Evolutionary conservation across 495 filamentous ascomycete genomes (phyloP).

Genomic region (Hypoxylon lienhwacheense): DNA sequence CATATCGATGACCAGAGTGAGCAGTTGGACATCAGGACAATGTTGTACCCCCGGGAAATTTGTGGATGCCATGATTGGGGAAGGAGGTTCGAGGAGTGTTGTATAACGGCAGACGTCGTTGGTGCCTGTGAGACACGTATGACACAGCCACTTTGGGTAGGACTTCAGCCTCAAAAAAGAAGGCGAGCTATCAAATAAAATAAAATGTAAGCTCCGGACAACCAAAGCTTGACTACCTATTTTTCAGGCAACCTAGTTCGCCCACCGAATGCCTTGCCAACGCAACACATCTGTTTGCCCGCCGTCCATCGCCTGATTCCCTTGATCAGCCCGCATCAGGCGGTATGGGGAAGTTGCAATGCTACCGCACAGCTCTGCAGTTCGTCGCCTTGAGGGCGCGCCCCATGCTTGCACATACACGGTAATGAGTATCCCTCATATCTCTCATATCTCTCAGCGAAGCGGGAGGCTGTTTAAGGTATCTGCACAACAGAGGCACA

Average conservation of each 20-base stretch:
- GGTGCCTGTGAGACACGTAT: slow-evolving; percentile 32
- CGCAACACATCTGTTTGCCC: slow-evolving; percentile 24
- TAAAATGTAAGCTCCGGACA: not conserved
- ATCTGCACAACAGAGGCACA: slow-evolving; percentile 19
- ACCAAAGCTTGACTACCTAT: slow-evolving; percentile 8
- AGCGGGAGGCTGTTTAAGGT: slow-evolving; percentile 29
- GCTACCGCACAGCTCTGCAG: slow-evolving; percentile 2
- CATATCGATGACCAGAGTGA: slow-evolving; percentile 4
- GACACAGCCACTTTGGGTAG: slow-evolving; percentile 32
- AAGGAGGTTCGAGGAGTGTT: slow-evolving; percentile 7
- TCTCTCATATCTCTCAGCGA: slow-evolving; percentile 2
- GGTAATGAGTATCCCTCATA: not conserved
- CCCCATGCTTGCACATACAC: slow-evolving; percentile 12
- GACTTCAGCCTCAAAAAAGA: slow-evolving; percentile 31
- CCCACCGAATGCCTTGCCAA: slow-evolving; percentile 32
- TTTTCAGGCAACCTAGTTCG: slow-evolving; percentile 24
- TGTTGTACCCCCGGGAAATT: slow-evolving; percentile 15
- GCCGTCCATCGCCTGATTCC: slow-evolving; percentile 17
- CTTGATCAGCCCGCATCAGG: slow-evolving; percentile 19
- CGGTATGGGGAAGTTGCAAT: not conserved
- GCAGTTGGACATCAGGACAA: slow-evolving; percentile 17
- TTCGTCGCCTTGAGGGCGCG: slow-evolving; percentile 17
- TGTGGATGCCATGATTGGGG: slow-evolving; percentile 7
- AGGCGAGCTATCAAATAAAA: slow-evolving; percentile 16
- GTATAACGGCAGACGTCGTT: slow-evolving; percentile 10